Evolutionary conservation across 164 flowering plant genomes (phyloP).

Genomic region (Buxus sempervirens): DNA sequence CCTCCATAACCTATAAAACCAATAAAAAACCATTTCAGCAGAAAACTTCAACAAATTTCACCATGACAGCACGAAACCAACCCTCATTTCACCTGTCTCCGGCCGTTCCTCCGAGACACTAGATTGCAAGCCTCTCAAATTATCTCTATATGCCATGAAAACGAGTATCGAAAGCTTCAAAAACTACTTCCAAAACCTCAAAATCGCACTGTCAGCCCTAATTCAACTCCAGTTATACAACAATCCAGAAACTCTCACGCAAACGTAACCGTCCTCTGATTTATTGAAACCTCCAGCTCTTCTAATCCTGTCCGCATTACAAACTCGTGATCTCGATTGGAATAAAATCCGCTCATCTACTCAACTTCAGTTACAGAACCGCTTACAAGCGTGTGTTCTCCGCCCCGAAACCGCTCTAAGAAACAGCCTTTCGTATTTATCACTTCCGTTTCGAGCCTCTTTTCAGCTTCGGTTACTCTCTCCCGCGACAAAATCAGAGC

Average conservation of each 20-base stretch:
- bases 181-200: background rate
- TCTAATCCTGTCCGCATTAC: background rate
- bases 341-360: background rate
- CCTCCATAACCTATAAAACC: conserved; percentile 18
- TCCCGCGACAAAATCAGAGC: background rate
- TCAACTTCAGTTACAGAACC: background rate
- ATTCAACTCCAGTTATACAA: background rate
- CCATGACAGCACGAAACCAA: background rate
- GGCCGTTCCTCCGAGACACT: background rate
- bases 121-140: background rate
- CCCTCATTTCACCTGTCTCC: conserved; percentile 7
- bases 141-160: background rate
- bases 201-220: no score
- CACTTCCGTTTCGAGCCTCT: background rate
- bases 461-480: background rate
- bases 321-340: background rate
- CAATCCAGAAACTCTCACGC: background rate
- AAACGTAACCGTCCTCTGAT: background rate
- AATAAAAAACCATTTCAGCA: background rate
- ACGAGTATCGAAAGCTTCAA: background rate
- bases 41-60: background rate
- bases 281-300: background rate
- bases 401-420: background rate
- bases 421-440: background rate
- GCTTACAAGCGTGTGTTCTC: background rate